phyloP scores from a whole-genome alignment of 108 stramenopile genomes.

The Nitzschia sp. region DNA sequence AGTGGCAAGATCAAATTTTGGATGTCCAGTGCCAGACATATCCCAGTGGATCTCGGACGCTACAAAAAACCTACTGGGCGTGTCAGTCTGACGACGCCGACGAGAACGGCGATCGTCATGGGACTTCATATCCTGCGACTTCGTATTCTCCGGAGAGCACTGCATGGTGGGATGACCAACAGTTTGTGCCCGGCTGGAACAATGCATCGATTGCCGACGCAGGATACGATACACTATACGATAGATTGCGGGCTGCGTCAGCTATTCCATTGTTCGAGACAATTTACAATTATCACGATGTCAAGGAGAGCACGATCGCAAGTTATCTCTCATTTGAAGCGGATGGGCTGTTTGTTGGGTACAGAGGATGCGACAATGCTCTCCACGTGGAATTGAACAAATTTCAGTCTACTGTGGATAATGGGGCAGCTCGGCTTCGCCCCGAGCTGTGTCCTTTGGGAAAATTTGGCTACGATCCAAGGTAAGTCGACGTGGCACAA shows the following conservation, averaged over 20 bases:
- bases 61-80: constrained; percentile 30
- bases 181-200: constrained; percentile 27
- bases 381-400: background rate
- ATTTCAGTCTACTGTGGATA: constrained; percentile 31
- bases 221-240: constrained; percentile 30
- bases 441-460: constrained; percentile 54
- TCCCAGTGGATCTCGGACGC: constrained; percentile 7
- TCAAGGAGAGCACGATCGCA: background rate
- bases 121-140: constrained; percentile 27
- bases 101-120: constrained; percentile 25
- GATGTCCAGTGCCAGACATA: constrained; percentile 7
- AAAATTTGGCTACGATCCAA: constrained; percentile 52
- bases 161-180: constrained; percentile 33
- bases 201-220: background rate
- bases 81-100: constrained; percentile 27
- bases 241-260: constrained; percentile 13
- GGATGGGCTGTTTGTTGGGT: constrained; percentile 39
- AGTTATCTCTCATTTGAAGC: constrained; percentile 27
- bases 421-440: constrained; percentile 28
- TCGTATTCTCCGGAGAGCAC: constrained; percentile 34
- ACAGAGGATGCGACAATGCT: constrained; percentile 27
- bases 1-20: constrained; percentile 24
- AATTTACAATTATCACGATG: constrained; percentile 38
- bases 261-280: constrained; percentile 20
- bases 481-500: constrained; percentile 15